Evolutionary conservation across 1,139 yeast species (phyloP).

Genomic region (Saccharomyces hybrid): DNA sequence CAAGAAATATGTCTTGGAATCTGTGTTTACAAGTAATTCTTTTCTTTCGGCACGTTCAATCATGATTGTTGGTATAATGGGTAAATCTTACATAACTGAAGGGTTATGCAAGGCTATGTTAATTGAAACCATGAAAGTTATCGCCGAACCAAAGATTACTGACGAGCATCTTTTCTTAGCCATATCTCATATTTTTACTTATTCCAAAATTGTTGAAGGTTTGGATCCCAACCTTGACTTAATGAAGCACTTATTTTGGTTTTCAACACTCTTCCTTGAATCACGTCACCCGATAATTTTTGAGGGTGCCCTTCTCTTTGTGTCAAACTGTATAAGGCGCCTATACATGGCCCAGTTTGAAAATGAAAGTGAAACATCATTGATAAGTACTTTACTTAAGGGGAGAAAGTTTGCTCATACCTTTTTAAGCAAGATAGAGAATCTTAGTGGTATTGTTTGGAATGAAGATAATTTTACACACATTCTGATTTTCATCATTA

Average conservation of each 20-base stretch:
- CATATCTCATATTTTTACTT: constrained; percentile 39
- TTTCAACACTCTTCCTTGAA: constrained; percentile 39
- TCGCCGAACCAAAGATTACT: constrained; percentile 28
- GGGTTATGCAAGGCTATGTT: constrained; percentile 39
- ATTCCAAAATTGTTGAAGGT: constrained; percentile 59
- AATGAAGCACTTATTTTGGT: constrained; percentile 60
- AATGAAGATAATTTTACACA: constrained; percentile 47
- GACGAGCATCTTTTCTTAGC: constrained; percentile 30
- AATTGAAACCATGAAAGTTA: constrained; percentile 35
- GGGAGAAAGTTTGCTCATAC: constrained; percentile 37
- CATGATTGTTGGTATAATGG: constrained; percentile 62
- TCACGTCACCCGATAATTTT: constrained; percentile 40
- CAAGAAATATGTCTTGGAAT: constrained; percentile 58
- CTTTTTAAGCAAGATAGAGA: constrained; percentile 40
- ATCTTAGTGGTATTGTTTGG: constrained; percentile 37
- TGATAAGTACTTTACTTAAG: constrained; percentile 14
- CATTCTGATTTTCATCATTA: constrained; percentile 44
- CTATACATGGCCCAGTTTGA: constrained; percentile 26
- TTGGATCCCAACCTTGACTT: constrained; percentile 47
- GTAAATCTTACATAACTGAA: constrained; percentile 58
- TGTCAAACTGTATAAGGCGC: constrained; percentile 31
- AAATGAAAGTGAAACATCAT: constrained; percentile 5
- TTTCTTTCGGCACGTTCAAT: constrained; percentile 67
- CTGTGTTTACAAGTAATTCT: constrained; percentile 54
- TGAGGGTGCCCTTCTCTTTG: constrained; percentile 48